Base-by-base conservation (phyloP, 495 filamentous ascomycete genomes). In the Penicillium bovifimosum region DNA sequence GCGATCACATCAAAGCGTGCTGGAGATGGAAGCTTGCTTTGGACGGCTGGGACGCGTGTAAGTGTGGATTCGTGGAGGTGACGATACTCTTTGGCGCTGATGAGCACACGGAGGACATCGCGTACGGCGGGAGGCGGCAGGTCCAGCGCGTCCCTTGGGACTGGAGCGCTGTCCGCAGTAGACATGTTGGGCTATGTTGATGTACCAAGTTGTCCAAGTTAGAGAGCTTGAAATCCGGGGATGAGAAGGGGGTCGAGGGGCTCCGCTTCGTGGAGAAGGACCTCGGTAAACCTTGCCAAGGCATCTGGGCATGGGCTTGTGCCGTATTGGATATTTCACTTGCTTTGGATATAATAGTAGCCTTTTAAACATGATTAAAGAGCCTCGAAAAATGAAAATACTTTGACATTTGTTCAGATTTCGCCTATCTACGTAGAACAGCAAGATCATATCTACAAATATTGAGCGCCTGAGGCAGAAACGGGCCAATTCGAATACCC, bases 51-150 rank as follows among this genome's bases (percentile, higher is more conserved):
- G 8, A 84, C 81, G 33, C 84, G 84, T 54, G 84, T 88, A 48
- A 86, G 77, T 31, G 90, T 79, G 58, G 88, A 86, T 61, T 83
- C 83, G 68, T 95, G 87, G 18, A 96, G 80, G 2, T 84, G 74
- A 54, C 86, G 80, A 70, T 96, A 95, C 64, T 96, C 91, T 66
- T 85, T 83, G 40, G 86, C 84, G 67, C 86, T 91, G 40, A 96
- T 80, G 50, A 85, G 89, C 68, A 93, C 86, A 56, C 90, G 82
- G 47, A 95, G 77, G 35, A 87, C 84, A 68, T 90, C 91, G 68
- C 87, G 87, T 27, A 73, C 53, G 6, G 67, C 24, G 0, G 65
- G 61, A 0, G 68, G 61, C 35, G 62, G 55, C 16, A 69, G 27
- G 28, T 60, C 59, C 11, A 39, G 38, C 8, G 27, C 29, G 29